A percentile compares a stretch with the other conserved stretches of the same genome.
Conservation (phyloP, 805 yeast species). For the Myxozyma mucilagina region DNA sequence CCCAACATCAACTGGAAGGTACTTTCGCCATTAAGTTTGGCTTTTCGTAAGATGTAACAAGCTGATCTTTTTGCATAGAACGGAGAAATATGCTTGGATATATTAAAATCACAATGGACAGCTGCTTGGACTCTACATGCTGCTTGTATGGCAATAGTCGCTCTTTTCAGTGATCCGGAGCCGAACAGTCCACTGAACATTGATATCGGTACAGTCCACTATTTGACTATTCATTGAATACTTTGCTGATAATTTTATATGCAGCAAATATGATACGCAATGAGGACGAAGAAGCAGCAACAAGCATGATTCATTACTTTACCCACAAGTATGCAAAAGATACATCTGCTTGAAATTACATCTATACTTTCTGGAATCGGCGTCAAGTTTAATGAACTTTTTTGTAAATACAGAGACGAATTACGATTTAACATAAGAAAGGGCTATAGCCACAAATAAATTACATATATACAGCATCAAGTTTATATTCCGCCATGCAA, state of each 20-base stretch:
- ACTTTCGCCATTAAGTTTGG: neutral
- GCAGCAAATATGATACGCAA: conserved; percentile 37
- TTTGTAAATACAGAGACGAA: neutral
- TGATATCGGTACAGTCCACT: conserved; percentile 41
- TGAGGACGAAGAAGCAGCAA: conserved; percentile 38
- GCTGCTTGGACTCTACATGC: conserved; percentile 46
- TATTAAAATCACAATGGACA: conserved; percentile 42
- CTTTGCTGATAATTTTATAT: neutral
- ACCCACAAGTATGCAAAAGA: conserved; percentile 31
- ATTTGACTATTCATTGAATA: no score
- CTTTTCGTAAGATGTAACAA: neutral
- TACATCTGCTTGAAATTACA: neutral
- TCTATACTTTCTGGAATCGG: neutral
- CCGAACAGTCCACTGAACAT: conserved; percentile 44
- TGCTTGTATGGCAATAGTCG: conserved; percentile 42
- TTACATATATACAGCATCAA: neutral
- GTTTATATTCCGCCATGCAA: neutral
- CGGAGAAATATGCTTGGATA: conserved; percentile 45
- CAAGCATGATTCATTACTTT: conserved; percentile 37
- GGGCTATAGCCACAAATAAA: neutral
- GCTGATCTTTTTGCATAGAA: conserved; percentile 35
- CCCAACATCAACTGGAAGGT: conserved; percentile 43
- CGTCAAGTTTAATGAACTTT: neutral
- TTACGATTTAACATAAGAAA: neutral
- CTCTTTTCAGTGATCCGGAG: conserved; percentile 43